phyloP scores from a whole-genome alignment of 2,329 filamentous ascomycete genomes.

The Chaetomiaceae sp. region DNA sequence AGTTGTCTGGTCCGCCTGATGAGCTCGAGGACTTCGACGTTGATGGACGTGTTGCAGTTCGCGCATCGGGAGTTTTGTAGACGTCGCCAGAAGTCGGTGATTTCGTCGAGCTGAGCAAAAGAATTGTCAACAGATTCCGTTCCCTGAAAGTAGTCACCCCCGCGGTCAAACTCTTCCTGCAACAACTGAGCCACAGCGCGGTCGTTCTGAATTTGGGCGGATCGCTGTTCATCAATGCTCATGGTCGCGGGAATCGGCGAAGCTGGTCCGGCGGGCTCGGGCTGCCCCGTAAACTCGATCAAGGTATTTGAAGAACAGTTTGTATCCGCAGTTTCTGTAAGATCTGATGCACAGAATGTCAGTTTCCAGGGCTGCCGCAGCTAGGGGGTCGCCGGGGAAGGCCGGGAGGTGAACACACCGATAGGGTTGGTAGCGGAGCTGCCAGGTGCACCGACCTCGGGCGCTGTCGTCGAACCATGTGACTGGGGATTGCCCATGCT shows the following conservation, averaged over 20 bases:
- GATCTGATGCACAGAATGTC: not conserved
- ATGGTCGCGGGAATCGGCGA: not conserved
- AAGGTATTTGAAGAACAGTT: not conserved
- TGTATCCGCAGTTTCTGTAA: not conserved
- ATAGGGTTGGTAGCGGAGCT: not conserved
- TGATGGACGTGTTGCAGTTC: slow-evolving; percentile 1
- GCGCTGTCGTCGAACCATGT: no score
- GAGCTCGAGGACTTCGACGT: not conserved
- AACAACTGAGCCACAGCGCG: not conserved
- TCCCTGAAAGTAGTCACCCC: not conserved
- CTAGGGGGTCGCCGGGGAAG: no score
- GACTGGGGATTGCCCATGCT: not conserved
- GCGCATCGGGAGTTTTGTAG: not conserved
- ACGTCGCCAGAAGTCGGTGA: not conserved
- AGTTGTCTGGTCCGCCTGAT: not conserved
- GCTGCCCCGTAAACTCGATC: not conserved
- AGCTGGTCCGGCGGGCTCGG: not conserved
- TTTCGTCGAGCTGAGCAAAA: not conserved
- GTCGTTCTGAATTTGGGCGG: not conserved
- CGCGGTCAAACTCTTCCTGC: not conserved
- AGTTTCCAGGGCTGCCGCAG: no score
- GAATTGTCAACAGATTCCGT: not conserved
- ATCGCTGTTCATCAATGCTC: not conserved
- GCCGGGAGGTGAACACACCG: not conserved
- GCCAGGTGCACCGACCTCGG: not conserved